Evolutionary conservation across 2,329 filamentous ascomycete genomes (phyloP), one percentile per base, ranked within the genome.

Genomic region (Talaromyces islandicus): DNA sequence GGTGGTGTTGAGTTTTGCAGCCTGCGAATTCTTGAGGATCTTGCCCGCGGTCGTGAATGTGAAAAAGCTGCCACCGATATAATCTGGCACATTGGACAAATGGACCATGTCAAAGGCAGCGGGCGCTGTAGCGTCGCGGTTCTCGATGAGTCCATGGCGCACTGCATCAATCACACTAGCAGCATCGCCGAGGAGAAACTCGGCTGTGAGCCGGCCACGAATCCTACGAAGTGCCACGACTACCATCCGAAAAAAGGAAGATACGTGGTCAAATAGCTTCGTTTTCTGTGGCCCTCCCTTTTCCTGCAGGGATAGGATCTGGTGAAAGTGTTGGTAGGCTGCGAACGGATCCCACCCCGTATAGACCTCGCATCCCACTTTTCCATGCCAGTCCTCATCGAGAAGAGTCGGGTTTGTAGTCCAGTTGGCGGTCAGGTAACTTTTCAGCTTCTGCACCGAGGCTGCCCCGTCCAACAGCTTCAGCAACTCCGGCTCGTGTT

Each of bases 211-310:
- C 4, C 60, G 60, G 17, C 50, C 57, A 17, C 60, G 57, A 21
- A 60, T 54, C 21, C 46, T 59, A 11, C 60, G 60, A 32, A 62
- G 54, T 21, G 57, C 60, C 9, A 58, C 48, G 14, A 60, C 60
- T 7, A 60, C 54, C 57, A 57, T 60, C 30, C 60, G 60, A 30
- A 62, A 62, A 35, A 62, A 62, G 17, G 29, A 52, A 7, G 57
- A 54, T 2, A 56, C 57, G 50, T 62, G 57, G 30, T 62, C 60
- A 19, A 59, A 62, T 29, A 62, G 30, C 4, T 57, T 62, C 11
- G 48, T 62, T 12, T 60, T 59, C 29, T 32, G 54, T 3, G 57
- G 60, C 4, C 57, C 60, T 19, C 60, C 60, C 41, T 58, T 57
- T 41, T 62, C 60, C 56, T 60, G 57, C 12, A 59, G 41, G 7